These are phyloP conservation scores for Aspergillus alliaceus DNA, from an alignment of 2,329 filamentous ascomycete genomes.

Conservation along the genomic window DNA sequence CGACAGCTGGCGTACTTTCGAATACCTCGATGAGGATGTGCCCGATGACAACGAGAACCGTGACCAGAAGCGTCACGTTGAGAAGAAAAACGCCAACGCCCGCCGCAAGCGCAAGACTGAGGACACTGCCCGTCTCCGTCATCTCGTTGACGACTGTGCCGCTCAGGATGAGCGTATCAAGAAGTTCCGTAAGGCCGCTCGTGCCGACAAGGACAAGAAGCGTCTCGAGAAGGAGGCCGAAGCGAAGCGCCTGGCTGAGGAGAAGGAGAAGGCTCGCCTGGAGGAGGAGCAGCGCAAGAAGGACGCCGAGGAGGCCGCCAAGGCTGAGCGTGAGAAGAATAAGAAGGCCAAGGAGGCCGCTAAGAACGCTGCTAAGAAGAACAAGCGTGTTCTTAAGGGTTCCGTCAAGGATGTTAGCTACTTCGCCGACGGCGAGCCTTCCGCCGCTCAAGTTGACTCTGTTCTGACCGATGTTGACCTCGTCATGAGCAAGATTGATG, in stretches of 20 bases:
- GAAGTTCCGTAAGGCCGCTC: slow-evolving; percentile 89
- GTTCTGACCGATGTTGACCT: slow-evolving; percentile 84
- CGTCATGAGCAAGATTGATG: slow-evolving; percentile 82
- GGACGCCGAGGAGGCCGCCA: slow-evolving; percentile 83
- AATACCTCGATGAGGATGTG: slow-evolving; percentile 98
- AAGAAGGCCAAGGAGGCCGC: slow-evolving; percentile 99
- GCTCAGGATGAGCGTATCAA: slow-evolving; percentile 93
- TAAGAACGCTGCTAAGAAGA: slow-evolving; percentile 99
- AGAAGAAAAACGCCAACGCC: slow-evolving; percentile 96
- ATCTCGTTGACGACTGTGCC: slow-evolving; percentile 83
- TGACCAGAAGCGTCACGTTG: slow-evolving; percentile 96
- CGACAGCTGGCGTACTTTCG: slow-evolving; percentile 95
- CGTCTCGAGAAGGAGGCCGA: slow-evolving; percentile 85
- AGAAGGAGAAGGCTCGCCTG: slow-evolving; percentile 78
- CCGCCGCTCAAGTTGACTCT: slow-evolving; percentile 75
- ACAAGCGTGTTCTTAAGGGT: slow-evolving; percentile 93
- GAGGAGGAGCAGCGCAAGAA: slow-evolving; percentile 77
- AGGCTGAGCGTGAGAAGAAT: slow-evolving; percentile 74
- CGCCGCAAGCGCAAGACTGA: slow-evolving; percentile 99
- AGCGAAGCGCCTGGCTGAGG: slow-evolving; percentile 82
- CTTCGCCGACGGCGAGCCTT: slow-evolving; percentile 72
- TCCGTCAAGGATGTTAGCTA: slow-evolving; percentile 98
- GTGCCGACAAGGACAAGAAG: slow-evolving; percentile 96
- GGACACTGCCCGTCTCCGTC: slow-evolving; percentile 86
- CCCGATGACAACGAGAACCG: slow-evolving; percentile 98